phyloP scores from a whole-genome alignment of 2,329 filamentous ascomycete species.

The Stagonosporopsis tanaceti region DNA sequence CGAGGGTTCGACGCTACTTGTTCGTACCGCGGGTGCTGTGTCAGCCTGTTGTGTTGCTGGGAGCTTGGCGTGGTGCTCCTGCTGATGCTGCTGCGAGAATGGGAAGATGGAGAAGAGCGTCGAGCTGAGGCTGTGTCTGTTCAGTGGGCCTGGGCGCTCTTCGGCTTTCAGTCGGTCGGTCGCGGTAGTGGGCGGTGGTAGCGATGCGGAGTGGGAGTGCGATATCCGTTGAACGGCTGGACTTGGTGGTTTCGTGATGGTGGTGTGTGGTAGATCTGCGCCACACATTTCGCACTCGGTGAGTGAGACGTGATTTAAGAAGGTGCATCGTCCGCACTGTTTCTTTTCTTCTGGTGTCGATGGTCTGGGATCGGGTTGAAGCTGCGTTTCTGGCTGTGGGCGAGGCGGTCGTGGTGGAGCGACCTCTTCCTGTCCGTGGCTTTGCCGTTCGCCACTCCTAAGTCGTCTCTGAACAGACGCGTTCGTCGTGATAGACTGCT shows the following conservation, averaged over 20 bases:
- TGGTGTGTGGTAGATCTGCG: constrained; percentile 34
- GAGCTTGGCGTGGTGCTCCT: constrained; percentile 41
- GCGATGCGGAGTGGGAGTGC: constrained; percentile 42
- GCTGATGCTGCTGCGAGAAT: constrained; percentile 44
- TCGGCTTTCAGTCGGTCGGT: constrained; percentile 3
- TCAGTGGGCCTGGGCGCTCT: constrained; percentile 31
- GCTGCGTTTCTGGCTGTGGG: constrained; percentile 22
- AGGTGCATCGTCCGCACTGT: constrained; percentile 47
- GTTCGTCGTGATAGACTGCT: background rate
- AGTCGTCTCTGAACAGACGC: constrained; percentile 16
- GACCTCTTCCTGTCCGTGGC: constrained; percentile 18
- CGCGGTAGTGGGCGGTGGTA: constrained; percentile 29
- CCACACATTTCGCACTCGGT: constrained; percentile 46
- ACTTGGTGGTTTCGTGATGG: constrained; percentile 35
- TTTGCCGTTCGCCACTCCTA: constrained; percentile 1
- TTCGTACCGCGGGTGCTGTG: background rate
- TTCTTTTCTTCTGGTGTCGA: constrained; percentile 42
- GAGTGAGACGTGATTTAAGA: constrained; percentile 44
- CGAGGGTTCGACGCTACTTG: background rate
- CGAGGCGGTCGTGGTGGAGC: constrained; percentile 30
- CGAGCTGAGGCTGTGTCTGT: constrained; percentile 45
- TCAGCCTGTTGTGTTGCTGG: constrained; percentile 34
- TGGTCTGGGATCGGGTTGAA: constrained; percentile 20
- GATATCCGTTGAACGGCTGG: constrained; percentile 27
- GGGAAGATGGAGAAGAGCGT: constrained; percentile 48